Evolutionary conservation across 331 rosid species (phyloP).

Genomic region (Erythrophleum ivorense): DNA sequence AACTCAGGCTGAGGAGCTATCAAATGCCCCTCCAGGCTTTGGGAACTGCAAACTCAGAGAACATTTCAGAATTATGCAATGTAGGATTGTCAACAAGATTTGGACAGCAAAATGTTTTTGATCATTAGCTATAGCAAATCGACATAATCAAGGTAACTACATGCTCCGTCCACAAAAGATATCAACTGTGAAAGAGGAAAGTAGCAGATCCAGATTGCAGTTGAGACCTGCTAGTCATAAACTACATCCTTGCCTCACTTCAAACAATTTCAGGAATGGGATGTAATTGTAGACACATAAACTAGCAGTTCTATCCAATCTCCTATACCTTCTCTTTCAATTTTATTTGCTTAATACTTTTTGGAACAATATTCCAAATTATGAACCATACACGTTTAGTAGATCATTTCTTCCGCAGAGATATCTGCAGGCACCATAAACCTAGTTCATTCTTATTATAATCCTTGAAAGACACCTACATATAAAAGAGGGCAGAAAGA

Average conservation of each 20-base stretch:
- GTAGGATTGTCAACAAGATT: constrained; percentile 6
- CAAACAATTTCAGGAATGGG: background rate
- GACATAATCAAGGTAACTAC: background rate
- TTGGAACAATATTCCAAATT: background rate
- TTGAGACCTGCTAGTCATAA: background rate
- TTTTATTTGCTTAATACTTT: background rate
- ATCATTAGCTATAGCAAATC: background rate
- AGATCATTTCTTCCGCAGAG: background rate
- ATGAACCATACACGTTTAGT: background rate
- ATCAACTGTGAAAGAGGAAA: background rate
- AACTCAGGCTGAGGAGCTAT: background rate
- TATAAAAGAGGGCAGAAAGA: background rate
- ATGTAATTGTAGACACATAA: background rate
- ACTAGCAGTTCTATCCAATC: background rate
- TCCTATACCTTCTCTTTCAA: background rate
- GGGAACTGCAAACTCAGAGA: background rate
- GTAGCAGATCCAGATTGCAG: background rate
- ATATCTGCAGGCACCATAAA: background rate
- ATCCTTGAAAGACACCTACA: background rate
- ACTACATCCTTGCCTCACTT: background rate
- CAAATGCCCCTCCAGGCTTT: background rate
- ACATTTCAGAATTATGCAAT: constrained; percentile 20
- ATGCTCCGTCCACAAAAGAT: background rate
- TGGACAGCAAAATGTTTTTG: constrained; percentile 7
- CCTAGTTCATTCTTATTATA: background rate